Evolutionary conservation across 2,329 filamentous ascomycete genomes (phyloP), one percentile per base, ranked within the genome.

Genomic region (Colletotrichum chlorophyti): DNA sequence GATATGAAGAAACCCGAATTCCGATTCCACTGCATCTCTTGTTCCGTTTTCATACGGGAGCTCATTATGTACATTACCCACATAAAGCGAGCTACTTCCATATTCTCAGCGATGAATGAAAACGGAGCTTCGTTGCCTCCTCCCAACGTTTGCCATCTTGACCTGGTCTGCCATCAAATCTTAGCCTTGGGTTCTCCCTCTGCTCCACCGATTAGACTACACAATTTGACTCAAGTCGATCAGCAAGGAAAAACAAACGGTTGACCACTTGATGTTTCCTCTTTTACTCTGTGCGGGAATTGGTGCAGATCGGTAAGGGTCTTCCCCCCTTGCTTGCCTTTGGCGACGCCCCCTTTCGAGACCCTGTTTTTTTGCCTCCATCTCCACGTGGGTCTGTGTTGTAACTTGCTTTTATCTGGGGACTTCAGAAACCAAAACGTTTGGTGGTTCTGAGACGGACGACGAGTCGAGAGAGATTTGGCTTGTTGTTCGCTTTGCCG

Each of bases 131-230:
- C 17, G 12, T 46, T 32, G 27, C 42, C 21, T 21, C n/a, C 12
- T 45, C n/a, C n/a, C n/a, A n/a, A n/a, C n/a, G n/a, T 37, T 29
- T 9, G 17, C 21, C 27, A 27, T 14, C 14, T 7, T 35, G 21
- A 21, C 34, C 38, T 31, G 24, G 27, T 53, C n/a, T n/a, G n/a
- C n/a, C n/a, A n/a, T n/a, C n/a, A n/a, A n/a, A n/a, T n/a, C n/a
- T n/a, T n/a, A n/a, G n/a, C n/a, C n/a, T n/a, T n/a, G n/a, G n/a
- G n/a, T n/a, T 21, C 15, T 17, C 5, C 14, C 35, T 58, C 7
- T 29, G 12, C 54, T 47, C 54, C 49, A 47, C 54, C 17, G 54
- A 53, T 34, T 34, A 58, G 35, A 24, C 41, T 35, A 43, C 47
- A n/a, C 19, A 19, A 41, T 37, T 58, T 53, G 34, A 27, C 50